Evolutionary conservation across 1,139 yeast species (phyloP), one percentile per base, ranked within the genome.

Genomic region (Yamadazyma atlantica): DNA sequence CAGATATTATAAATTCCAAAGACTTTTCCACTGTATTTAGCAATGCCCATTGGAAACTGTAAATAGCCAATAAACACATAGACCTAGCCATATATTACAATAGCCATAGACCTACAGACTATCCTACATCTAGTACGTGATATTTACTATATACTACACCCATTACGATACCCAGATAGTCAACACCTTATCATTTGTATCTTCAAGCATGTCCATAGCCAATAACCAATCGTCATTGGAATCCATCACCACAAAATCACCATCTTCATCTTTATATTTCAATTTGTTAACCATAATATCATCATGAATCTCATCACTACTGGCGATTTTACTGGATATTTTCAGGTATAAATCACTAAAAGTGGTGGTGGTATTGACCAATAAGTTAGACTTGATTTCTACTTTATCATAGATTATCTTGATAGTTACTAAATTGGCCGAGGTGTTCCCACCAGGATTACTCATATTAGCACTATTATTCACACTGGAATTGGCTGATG

Each of bases 221-320:
- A 78, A 66, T 19, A 54, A 53, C 83, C 82, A 78, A 58, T 92
- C 77, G 40, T 90, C 97, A 46, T 85, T 86, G 30, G 90, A 80
- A 52, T 82, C 88, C 65, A 92, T 80, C 37, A 86, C 82, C 34
- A 92, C 95, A 58, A 80, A 85, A 58, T 92, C 98, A 14, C 95
- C 97, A 58, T 92, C 98, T 60, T 92, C 98, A 62, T 92, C 98
- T 57, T 82, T 82, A 55, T 89, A 92, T 58, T 84, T 84, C 45
- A 92, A 71, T 53, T 82, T 76, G 44, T 59, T 65, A 29, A 69
- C 71, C 39, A 60, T 49, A 11, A 66, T 60, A 45, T 66, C 74
- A 38, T 64, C 69, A 29, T 54, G 50, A 12, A 62, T 49, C 16
- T 57, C 59, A 4, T 59, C 56, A 35, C 66, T 58, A 4, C 63